Evolutionary conservation across 192 early-diverging fungal species (phyloP).

Genomic region (Mortierella hygrophila): DNA sequence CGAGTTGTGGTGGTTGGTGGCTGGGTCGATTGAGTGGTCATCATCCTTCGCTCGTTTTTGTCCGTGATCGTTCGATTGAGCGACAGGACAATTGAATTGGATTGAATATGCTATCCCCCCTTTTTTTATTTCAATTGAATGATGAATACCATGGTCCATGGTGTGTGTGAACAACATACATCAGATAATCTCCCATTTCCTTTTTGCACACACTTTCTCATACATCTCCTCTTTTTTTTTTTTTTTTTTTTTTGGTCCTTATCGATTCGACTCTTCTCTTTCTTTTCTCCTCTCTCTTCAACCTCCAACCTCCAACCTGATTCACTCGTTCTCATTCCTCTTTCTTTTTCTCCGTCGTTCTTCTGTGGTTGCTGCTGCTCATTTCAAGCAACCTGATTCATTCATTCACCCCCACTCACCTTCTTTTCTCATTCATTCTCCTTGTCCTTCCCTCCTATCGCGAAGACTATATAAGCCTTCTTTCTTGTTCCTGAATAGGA

Average conservation of each 20-base stretch:
- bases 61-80: neutral
- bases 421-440: neutral
- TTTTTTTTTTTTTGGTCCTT: neutral
- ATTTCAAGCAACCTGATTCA: neutral
- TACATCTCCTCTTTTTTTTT: neutral
- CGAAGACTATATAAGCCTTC: neutral
- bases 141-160: neutral
- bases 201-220: conserved; percentile 7
- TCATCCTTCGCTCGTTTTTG: neutral
- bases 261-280: no score
- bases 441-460: neutral
- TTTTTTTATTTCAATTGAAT: neutral
- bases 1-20: neutral
- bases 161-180: neutral
- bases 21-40: neutral
- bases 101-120: neutral
- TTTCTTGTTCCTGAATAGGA: neutral
- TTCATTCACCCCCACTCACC: conserved; percentile 3
- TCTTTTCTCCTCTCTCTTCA: neutral
- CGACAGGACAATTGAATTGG: neutral
- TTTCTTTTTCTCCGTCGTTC: neutral
- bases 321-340: neutral
- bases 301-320: neutral
- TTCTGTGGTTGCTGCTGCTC: neutral
- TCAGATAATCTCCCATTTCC: neutral